Evolutionary conservation across 1,139 yeast genomes (phyloP).

Genomic region (Taphrina sp.): DNA sequence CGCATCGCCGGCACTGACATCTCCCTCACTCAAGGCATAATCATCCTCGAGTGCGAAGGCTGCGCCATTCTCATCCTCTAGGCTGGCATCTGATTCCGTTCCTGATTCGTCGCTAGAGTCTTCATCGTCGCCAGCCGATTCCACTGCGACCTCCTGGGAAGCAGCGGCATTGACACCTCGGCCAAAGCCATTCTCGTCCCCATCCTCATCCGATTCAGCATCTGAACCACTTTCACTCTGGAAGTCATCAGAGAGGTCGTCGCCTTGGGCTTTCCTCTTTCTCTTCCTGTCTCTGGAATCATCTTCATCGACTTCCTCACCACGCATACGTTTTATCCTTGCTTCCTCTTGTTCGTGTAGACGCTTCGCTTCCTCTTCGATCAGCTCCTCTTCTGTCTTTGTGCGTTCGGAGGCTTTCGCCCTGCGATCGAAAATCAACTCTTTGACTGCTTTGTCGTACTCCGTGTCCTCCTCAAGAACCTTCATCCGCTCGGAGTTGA

Average conservation of each 20-base stretch:
- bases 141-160: constrained; percentile 12
- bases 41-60: constrained; percentile 35
- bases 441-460: constrained; percentile 76
- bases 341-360: constrained; percentile 70
- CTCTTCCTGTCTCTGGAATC: constrained; percentile 44
- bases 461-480: constrained; percentile 50
- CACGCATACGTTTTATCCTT: constrained; percentile 82
- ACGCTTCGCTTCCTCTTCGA: constrained; percentile 61
- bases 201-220: constrained; percentile 32
- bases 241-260: constrained; percentile 49
- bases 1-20: constrained; percentile 39
- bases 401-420: constrained; percentile 97
- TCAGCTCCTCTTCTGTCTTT: constrained; percentile 83
- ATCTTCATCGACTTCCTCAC: constrained; percentile 69
- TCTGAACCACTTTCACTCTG: constrained; percentile 34
- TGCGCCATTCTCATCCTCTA: constrained; percentile 1
- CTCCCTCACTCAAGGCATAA: constrained; percentile 38
- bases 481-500: constrained; percentile 37
- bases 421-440: constrained; percentile 76
- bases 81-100: background rate
- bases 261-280: constrained; percentile 38
- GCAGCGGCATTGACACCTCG: constrained; percentile 26
- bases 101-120: constrained; percentile 36
- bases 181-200: constrained; percentile 25
- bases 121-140: constrained; percentile 1